Evolutionary conservation across 2,329 filamentous ascomycete species (phyloP).

Genomic region (Alternaria dauci): DNA sequence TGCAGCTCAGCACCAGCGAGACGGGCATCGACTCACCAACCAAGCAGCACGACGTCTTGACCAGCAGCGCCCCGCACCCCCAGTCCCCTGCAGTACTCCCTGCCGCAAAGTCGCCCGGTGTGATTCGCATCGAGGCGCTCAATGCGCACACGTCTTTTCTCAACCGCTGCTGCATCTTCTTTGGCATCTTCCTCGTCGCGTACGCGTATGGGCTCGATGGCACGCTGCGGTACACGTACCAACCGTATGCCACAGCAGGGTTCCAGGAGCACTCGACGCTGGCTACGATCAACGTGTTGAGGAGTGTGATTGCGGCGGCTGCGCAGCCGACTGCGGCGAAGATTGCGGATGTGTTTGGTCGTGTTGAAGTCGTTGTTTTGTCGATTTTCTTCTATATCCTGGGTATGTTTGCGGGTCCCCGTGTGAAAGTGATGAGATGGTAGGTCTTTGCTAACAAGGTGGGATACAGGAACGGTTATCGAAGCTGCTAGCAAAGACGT

Average conservation of each 20-base stretch:
- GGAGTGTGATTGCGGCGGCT: conserved; percentile 67
- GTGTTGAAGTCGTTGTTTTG: conserved; percentile 65
- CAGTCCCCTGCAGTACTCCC: conserved; percentile 20
- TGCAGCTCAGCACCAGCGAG: background rate
- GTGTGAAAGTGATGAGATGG: background rate
- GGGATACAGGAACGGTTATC: conserved; percentile 57
- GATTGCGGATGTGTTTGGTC: conserved; percentile 68
- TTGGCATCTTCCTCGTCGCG: conserved; percentile 68
- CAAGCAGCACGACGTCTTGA: background rate
- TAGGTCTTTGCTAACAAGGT: background rate
- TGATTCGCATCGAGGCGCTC: conserved; percentile 67
- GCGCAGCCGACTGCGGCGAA: conserved; percentile 64
- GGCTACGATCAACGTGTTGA: conserved; percentile 57
- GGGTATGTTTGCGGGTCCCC: background rate
- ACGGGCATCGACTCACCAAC: background rate
- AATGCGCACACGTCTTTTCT: conserved; percentile 59
- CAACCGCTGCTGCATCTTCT: conserved; percentile 67
- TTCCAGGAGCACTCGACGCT: conserved; percentile 63
- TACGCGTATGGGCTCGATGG: conserved; percentile 68
- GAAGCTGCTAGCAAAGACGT: conserved; percentile 62
- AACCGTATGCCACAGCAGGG: conserved; percentile 63
- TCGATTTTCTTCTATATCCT: conserved; percentile 66
- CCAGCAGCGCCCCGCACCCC: background rate
- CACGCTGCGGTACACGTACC: conserved; percentile 57
- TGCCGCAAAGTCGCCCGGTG: conserved; percentile 59